Evolutionary conservation across 768 basidiomycete genomes (phyloP), one percentile per base, ranked within the genome.

Genomic region (Pleurotus tuoliensis): DNA sequence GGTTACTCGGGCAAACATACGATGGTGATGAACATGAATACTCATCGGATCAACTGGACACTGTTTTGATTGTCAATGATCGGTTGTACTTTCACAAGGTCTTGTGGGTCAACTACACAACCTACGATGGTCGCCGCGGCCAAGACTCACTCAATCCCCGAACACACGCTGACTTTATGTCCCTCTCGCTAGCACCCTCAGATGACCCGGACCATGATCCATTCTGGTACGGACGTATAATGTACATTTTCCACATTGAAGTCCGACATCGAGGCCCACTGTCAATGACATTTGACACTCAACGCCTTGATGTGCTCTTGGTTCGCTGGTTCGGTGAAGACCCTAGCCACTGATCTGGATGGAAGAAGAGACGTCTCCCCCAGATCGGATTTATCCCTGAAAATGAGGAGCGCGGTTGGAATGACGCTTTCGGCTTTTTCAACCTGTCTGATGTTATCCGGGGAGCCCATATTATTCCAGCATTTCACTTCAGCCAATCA

Each of bases 81-180:
- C 52, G 47, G 1, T 59, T 73, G 1, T 73, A 68, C 9, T 12
- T 22, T 48, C 48, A 57, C 39, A 24, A 55, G 16, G 66, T 64
- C 11, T 43, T 56, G 27, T 59, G 56, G 4, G 56, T 70, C 56
- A 66, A 72, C 50, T 71, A 69, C 50, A 72, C 67, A 0, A 68
- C 67, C 2, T 71, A 71, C 50, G 69, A 72, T 41, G 12, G 67
- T 13, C 59, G 60, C 1, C 60, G 60, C 0, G 58, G 48, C 13
- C 61, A 64, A 39, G 70, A 72, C 52, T 61, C 64, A 0, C 47
- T 72, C n/a, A 72, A 71, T 40, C 67, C 71, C 9, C 51, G 59
- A 0, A 64, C 62, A 3, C 69, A 65, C 16, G 46, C 56, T 24
- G 56, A 57, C 24, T 50, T 76, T 3, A 71, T 60, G 47, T 58